Conservation (phyloP, 2,329 filamentous ascomycete genomes). For the Colletotrichum sp. region DNA sequence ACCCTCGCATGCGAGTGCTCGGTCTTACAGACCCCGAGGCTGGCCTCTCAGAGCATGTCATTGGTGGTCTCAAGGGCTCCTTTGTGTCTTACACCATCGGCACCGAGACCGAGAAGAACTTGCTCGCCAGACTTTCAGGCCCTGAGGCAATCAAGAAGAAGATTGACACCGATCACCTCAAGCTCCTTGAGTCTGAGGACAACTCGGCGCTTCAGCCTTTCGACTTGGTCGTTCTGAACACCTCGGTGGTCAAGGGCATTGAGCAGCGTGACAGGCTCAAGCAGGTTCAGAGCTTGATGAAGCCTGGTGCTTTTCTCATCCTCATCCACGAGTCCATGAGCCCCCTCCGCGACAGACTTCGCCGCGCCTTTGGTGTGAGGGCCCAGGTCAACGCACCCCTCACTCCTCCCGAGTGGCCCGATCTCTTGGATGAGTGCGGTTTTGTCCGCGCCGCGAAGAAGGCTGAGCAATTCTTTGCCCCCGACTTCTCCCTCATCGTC, state of each 20-base stretch:
- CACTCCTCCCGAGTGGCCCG: constrained; percentile 37
- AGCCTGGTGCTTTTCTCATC: constrained; percentile 34
- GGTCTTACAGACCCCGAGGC: constrained; percentile 38
- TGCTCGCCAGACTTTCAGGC: constrained; percentile 20
- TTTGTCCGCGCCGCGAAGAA: constrained; percentile 35
- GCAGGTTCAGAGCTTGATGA: constrained; percentile 32
- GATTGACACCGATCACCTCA: constrained; percentile 24
- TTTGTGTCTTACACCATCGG: constrained; percentile 33
- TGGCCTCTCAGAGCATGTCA: constrained; percentile 37
- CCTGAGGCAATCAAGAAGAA: constrained; percentile 28
- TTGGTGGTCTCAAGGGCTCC: constrained; percentile 48
- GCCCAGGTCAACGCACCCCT: neutral
- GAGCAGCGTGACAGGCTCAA: constrained; percentile 27
- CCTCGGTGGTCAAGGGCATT: constrained; percentile 33
- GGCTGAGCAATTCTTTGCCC: constrained; percentile 34
- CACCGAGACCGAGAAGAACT: constrained; percentile 28
- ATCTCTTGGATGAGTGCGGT: constrained; percentile 35
- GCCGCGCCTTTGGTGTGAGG: constrained; percentile 6
- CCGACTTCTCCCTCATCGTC: constrained; percentile 40
- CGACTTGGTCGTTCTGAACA: constrained; percentile 33
- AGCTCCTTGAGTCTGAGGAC: constrained; percentile 36
- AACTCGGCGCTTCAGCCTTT: constrained; percentile 28
- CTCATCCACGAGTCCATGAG: constrained; percentile 27
- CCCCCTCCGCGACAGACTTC: constrained; percentile 24
- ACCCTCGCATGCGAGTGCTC: constrained; percentile 29